Evolutionary conservation across 495 filamentous ascomycete species (phyloP).

Genomic region (Podospora pseudocomata): DNA sequence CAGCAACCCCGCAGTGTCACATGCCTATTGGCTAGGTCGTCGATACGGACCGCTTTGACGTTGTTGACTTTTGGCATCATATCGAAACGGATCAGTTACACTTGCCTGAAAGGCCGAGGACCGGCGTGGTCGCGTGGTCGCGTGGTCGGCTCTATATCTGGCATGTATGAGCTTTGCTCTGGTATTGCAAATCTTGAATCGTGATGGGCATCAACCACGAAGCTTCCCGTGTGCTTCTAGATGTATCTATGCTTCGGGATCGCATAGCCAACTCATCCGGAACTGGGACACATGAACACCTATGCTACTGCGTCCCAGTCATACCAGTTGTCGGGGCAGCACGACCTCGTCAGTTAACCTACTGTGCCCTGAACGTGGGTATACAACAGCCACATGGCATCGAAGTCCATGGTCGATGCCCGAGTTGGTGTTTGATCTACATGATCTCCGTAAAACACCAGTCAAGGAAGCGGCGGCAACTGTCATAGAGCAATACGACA

Average conservation of each 20-base stretch:
- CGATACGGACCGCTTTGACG: no score
- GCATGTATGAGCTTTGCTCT: no score
- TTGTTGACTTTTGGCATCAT: not conserved
- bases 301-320: not conserved
- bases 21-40: not conserved
- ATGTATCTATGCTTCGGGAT: no score
- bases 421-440: not conserved
- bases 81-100: not conserved
- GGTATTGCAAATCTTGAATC: no score
- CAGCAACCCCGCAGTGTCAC: not conserved
- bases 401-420: not conserved
- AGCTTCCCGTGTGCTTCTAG: no score
- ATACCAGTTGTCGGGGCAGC: not conserved
- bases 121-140: no score
- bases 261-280: no score
- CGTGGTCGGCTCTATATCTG: no score
- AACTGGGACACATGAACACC: not conserved
- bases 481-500: not conserved
- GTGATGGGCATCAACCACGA: no score
- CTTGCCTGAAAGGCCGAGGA: no score
- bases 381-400: not conserved
- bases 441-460: not conserved
- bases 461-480: not conserved
- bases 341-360: not conserved
- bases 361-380: not conserved